A percentile compares a stretch with the other conserved stretches of the same genome.
phyloP scores from a whole-genome alignment of 495 filamentous ascomycete genomes.

The Delitschia confertaspora region DNA sequence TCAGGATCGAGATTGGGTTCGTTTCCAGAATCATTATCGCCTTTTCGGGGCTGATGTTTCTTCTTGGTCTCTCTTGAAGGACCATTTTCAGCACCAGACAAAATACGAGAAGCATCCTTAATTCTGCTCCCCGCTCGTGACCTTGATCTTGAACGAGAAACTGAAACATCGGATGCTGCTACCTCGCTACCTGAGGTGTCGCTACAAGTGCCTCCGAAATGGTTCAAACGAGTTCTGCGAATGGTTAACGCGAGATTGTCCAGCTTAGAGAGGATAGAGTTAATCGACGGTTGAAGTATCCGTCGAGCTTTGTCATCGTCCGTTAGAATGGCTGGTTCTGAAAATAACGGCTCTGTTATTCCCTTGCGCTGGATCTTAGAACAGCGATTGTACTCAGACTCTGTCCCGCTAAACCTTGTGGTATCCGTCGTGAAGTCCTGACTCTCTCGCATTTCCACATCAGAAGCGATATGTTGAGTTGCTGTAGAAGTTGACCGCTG shows the following conservation, averaged over 20 bases:
- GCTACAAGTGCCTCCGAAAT: slow-evolving; percentile 8
- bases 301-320: slow-evolving; percentile 55
- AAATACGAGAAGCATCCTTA: slow-evolving; percentile 1
- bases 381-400: neutral
- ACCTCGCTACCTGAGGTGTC: slow-evolving; percentile 24
- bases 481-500: neutral
- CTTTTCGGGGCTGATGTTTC: neutral
- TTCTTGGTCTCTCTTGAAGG: neutral
- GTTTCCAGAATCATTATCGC: slow-evolving; percentile 1
- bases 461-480: neutral
- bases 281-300: slow-evolving; percentile 54
- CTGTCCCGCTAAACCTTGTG: neutral
- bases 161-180: slow-evolving; percentile 1
- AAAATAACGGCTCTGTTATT: neutral
- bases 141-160: neutral
- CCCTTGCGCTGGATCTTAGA: neutral
- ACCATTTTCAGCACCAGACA: neutral
- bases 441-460: slow-evolving; percentile 3
- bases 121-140: neutral
- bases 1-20: slow-evolving; percentile 5
- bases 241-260: slow-evolving; percentile 59
- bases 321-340: slow-evolving; percentile 39
- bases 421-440: neutral
- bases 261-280: slow-evolving; percentile 55
- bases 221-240: slow-evolving; percentile 48